Evolutionary conservation across 345 rosid species (phyloP).

Genomic region (Melaleuca quinquenervia): DNA sequence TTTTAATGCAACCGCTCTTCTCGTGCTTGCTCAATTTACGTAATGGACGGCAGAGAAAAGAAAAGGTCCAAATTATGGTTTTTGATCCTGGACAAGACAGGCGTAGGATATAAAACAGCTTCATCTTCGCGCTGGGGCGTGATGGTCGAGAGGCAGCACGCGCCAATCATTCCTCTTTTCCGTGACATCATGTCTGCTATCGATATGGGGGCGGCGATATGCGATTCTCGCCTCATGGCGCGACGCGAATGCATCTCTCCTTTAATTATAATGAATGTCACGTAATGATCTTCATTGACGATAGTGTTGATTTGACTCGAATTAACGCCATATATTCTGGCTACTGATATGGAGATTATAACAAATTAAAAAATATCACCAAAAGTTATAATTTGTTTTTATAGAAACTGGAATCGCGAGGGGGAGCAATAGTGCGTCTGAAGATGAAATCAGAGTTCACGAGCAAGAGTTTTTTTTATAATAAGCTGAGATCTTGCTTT

Average conservation of each 20-base stretch:
- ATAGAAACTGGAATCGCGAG: neutral
- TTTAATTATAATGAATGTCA: neutral
- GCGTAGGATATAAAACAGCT: neutral
- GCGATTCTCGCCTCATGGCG: neutral
- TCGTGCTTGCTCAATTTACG: neutral
- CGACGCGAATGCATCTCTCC: neutral
- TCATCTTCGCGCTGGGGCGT: neutral
- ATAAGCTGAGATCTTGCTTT: neutral
- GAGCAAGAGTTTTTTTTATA: neutral
- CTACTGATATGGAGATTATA: neutral
- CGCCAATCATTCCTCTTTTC: conserved; percentile 1
- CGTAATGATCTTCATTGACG: neutral
- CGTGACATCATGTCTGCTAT: neutral
- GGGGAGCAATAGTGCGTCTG: too few species aligned
- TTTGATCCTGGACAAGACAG: neutral
- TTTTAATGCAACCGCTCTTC: neutral
- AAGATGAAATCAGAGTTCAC: neutral
- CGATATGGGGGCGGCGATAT: neutral
- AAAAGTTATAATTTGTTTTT: neutral
- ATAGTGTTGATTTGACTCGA: neutral
- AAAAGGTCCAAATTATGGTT: neutral
- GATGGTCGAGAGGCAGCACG: neutral
- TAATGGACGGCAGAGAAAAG: neutral
- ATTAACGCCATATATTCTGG: neutral
- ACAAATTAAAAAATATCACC: neutral